These are phyloP conservation scores for Westerdykella aurantiaca DNA, from an alignment of 2,329 filamentous ascomycete species.

Conservation along the genomic window DNA sequence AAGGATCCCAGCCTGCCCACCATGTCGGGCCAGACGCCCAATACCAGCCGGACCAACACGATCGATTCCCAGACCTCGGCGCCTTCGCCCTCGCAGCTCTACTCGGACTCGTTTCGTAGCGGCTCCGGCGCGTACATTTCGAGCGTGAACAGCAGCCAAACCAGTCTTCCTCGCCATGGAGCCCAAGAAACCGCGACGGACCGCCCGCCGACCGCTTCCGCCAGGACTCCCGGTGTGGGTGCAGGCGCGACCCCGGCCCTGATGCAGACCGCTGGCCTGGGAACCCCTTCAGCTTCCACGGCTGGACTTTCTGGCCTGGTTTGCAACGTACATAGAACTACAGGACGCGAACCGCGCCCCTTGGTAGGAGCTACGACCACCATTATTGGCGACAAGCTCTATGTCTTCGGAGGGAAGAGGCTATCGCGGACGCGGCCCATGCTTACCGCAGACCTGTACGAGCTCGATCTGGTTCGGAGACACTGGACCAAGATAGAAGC, in stretches of 20 bases:
- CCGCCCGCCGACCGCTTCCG: conserved; percentile 25
- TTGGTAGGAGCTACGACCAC: conserved; percentile 94
- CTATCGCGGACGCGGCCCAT: conserved; percentile 78
- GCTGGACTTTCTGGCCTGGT: conserved; percentile 61
- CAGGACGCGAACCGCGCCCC: conserved; percentile 82
- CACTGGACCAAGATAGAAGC: conserved; percentile 92
- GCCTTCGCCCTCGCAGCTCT: conserved; percentile 40
- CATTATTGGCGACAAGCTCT: conserved; percentile 89
- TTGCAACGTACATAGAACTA: conserved; percentile 72
- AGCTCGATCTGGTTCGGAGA: conserved; percentile 81
- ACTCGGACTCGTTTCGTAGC: conserved; percentile 30
- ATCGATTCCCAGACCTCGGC: conserved; percentile 44
- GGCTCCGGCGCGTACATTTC: conserved; percentile 34
- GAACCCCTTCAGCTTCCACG: conserved; percentile 41
- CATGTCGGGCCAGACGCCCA: conserved; percentile 41
- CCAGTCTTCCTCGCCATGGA: conserved; percentile 42
- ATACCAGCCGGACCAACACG: conserved; percentile 42
- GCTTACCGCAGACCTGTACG: conserved; percentile 85
- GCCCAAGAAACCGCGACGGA: conserved; percentile 39
- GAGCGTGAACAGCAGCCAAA: conserved; percentile 43
- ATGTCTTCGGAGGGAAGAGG: conserved; percentile 89
- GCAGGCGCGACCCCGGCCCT: conserved; percentile 43
- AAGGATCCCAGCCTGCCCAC: conserved; percentile 27
- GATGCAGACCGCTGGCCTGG: conserved; percentile 32
- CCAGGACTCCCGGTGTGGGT: conserved; percentile 36